Percentiles rank a stretch among this genome's conserved stretches.
These are phyloP conservation scores for Aspergillus floridensis DNA, from an alignment of 2,329 filamentous ascomycete genomes.

Conservation along the genomic window DNA sequence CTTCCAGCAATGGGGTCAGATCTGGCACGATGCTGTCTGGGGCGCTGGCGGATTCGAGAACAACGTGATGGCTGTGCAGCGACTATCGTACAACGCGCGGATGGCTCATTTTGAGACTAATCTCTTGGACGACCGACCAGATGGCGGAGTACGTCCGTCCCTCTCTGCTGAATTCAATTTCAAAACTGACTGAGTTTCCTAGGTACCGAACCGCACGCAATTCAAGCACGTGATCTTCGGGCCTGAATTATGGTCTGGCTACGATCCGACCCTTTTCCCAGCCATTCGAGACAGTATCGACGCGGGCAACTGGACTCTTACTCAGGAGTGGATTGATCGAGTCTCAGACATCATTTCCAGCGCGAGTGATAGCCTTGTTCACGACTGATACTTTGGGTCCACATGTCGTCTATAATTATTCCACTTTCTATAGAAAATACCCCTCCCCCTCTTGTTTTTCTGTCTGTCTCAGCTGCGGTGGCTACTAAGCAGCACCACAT, in stretches of 20 bases:
- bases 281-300: slow-evolving; percentile 80
- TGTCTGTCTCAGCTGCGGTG: too few species aligned
- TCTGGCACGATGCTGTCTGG: slow-evolving; percentile 72
- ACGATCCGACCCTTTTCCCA: slow-evolving; percentile 70
- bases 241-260: slow-evolving; percentile 72
- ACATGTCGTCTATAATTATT: neutral
- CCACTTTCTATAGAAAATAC: neutral
- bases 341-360: slow-evolving; percentile 65
- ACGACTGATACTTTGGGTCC: slow-evolving; percentile 24
- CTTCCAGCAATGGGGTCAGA: slow-evolving; percentile 73
- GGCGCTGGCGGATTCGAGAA: slow-evolving; percentile 74
- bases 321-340: slow-evolving; percentile 67
- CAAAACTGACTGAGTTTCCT: slow-evolving; percentile 12
- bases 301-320: slow-evolving; percentile 65
- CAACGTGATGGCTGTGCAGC: slow-evolving; percentile 61
- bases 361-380: slow-evolving; percentile 54
- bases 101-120: slow-evolving; percentile 80
- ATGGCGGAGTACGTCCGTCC: slow-evolving; percentile 66
- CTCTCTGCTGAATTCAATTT: neutral
- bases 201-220: slow-evolving; percentile 83
- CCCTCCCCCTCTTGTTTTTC: neutral
- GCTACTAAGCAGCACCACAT: neutral
- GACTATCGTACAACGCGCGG: slow-evolving; percentile 74
- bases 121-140: slow-evolving; percentile 70
- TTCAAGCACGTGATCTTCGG: slow-evolving; percentile 93